phyloP scores from a whole-genome alignment of 2,329 filamentous ascomycete genomes.

The Hymenoscyphus linearis region DNA sequence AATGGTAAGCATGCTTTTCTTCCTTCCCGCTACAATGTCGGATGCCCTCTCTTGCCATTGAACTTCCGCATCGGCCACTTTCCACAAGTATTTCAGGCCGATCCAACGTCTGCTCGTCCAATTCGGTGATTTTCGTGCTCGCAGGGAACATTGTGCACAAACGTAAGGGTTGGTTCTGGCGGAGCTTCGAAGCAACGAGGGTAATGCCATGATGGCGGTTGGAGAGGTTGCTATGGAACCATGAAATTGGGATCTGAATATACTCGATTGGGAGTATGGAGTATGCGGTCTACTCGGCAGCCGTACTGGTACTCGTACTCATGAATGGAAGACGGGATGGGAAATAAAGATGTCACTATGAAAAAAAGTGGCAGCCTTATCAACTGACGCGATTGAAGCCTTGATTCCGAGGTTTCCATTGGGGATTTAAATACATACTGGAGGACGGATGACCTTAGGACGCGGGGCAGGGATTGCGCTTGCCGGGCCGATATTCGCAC shows the following conservation, averaged over 20 bases:
- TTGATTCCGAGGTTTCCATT: not conserved
- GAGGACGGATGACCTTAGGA: too few relatives aligned
- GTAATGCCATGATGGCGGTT: conserved; percentile 26
- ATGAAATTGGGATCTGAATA: not conserved
- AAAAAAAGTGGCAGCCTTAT: not conserved
- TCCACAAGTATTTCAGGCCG: conserved; percentile 33
- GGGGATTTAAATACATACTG: too few relatives aligned
- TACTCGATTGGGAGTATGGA: not conserved
- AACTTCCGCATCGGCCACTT: conserved; percentile 26
- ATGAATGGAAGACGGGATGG: too few relatives aligned
- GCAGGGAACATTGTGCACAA: conserved; percentile 30
- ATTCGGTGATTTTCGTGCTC: conserved; percentile 14
- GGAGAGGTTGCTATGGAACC: not conserved
- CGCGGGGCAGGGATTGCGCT: not conserved
- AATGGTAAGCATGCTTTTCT: conserved; percentile 53
- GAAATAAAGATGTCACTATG: too few relatives aligned
- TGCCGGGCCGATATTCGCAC: not conserved
- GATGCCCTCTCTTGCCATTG: conserved; percentile 45
- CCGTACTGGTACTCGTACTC: too few relatives aligned
- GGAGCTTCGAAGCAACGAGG: conserved; percentile 24
- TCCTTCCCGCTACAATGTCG: conserved; percentile 45
- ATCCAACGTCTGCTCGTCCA: conserved; percentile 25
- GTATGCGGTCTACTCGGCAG: too few relatives aligned
- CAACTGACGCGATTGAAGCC: not conserved
- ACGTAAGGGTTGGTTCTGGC: conserved; percentile 23